Conservation (phyloP, 345 rosid species). For the Euphorbia peplus region DNA sequence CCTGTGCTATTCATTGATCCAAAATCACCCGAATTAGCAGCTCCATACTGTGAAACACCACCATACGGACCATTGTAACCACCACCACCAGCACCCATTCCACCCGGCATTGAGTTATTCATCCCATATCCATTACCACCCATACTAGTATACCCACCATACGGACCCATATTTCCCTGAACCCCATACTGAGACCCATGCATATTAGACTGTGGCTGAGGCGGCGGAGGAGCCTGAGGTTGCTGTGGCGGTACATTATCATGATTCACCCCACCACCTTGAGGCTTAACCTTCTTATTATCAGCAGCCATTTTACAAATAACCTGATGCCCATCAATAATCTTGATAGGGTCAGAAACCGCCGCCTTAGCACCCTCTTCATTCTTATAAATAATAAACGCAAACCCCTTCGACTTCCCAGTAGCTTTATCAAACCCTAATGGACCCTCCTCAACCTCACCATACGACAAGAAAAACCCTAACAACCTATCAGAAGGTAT, state of each 20-base stretch:
- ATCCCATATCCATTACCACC: conserved; percentile 15
- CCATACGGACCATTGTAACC: conserved; percentile 26
- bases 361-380: conserved; percentile 42
- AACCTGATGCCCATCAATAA: conserved; percentile 39
- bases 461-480: conserved; percentile 29
- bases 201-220: conserved; percentile 15
- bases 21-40: conserved; percentile 18
- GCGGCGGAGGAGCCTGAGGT: conserved; percentile 7
- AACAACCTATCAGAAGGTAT: conserved; percentile 34
- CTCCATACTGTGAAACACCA: conserved; percentile 26
- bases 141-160: conserved; percentile 27
- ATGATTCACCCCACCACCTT: neutral
- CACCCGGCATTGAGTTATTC: conserved; percentile 21
- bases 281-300: conserved; percentile 27
- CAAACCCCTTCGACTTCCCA: conserved; percentile 42
- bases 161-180: conserved; percentile 8
- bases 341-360: conserved; percentile 36
- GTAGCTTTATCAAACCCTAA: conserved; percentile 44
- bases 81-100: conserved; percentile 13
- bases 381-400: conserved; percentile 40
- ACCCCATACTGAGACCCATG: conserved; percentile 12
- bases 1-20: conserved; percentile 23
- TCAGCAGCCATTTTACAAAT: conserved; percentile 33
- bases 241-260: conserved; percentile 3
- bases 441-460: conserved; percentile 50